phyloP scores from a whole-genome alignment of 2,329 filamentous ascomycete genomes.

The Penicillium sp. region DNA sequence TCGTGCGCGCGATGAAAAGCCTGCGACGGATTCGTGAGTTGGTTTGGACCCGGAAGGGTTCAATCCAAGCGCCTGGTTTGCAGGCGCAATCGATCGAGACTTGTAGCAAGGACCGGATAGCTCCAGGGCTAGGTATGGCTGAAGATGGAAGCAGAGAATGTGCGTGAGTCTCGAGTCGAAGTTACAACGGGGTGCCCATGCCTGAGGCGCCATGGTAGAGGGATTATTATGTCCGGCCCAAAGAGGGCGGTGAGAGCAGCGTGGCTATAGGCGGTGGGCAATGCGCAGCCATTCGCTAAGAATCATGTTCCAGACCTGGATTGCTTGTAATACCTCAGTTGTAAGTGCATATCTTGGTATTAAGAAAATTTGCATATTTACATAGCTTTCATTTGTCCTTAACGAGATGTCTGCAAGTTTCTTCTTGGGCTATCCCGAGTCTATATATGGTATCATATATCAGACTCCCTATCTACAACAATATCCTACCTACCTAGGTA shows the following conservation, averaged over 20 bases:
- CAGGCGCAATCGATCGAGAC: neutral
- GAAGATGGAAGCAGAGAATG: slow-evolving; percentile 2
- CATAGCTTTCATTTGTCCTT: too few relatives aligned
- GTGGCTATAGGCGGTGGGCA: neutral
- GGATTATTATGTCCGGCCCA: neutral
- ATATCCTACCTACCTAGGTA: too few relatives aligned
- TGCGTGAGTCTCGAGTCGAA: slow-evolving; percentile 14
- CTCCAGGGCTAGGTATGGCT: neutral
- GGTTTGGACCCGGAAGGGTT: neutral
- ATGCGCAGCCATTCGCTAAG: neutral
- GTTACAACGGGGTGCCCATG: slow-evolving; percentile 7
- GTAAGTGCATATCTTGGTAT: too few relatives aligned
- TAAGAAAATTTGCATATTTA: too few relatives aligned
- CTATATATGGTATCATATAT: too few relatives aligned
- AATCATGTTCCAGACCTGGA: too few relatives aligned
- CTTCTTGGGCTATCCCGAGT: too few relatives aligned
- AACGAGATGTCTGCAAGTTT: too few relatives aligned
- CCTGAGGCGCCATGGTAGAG: slow-evolving; percentile 20
- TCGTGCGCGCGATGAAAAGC: slow-evolving; percentile 22
- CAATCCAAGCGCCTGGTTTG: neutral
- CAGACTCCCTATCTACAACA: too few relatives aligned
- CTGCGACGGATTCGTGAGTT: slow-evolving; percentile 9
- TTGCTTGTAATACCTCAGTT: too few relatives aligned
- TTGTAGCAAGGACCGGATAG: neutral
- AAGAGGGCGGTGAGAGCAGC: neutral